Base-by-base conservation (phyloP, 257 asterid genomes). In the Rhazya stricta region DNA sequence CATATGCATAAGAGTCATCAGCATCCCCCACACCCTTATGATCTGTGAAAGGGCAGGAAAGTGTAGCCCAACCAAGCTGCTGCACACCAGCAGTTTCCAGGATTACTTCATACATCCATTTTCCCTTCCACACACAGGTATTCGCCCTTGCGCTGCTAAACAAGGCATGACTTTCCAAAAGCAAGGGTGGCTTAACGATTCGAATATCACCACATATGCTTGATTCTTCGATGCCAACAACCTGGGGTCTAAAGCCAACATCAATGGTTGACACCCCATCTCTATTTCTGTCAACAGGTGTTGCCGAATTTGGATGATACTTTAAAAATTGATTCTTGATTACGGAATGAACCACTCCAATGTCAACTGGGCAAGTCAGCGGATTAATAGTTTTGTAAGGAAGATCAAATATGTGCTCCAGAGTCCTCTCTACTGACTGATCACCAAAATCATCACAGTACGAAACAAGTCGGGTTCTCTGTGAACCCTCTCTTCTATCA, bases 81-180 rank as follows among this genome's bases (percentile, higher is more conserved):
- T 90, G 97, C 79, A 94, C 80, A 67, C 97, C 98, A 78, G 87
- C 85, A 78, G 98, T 91, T 86, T 94, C 98, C 51, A 94, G 96
- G 63, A 89, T 90, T 68, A 89, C 96, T 89, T 94, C 98, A 79
- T 91, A 94, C 98, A 94, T 94, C 98, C 98, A 94, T 81, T 88
- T 91, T 74, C 97, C 98, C 87, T 87, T 91, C 98, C 98, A 91
- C 56, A 91, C 96, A 84, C 97, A 94, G 30, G 93, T 82, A 83
- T 88, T 85, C 41, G 95, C 96, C 86, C 98, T 90, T 41, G 81
- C 93, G 77, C 97, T 94, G 83, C 96, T 88, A 83, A 94, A 94
- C 74, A 90, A 69, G 75, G 97, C 89, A 84, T 90, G 97, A 81
- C 97, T 88, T 84, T 94, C 97, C 83, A 94, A 80, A 75, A 90